Evolutionary conservation across 2,329 filamentous ascomycete species (phyloP).

Genomic region (Ploettnerulaceae sp.): DNA sequence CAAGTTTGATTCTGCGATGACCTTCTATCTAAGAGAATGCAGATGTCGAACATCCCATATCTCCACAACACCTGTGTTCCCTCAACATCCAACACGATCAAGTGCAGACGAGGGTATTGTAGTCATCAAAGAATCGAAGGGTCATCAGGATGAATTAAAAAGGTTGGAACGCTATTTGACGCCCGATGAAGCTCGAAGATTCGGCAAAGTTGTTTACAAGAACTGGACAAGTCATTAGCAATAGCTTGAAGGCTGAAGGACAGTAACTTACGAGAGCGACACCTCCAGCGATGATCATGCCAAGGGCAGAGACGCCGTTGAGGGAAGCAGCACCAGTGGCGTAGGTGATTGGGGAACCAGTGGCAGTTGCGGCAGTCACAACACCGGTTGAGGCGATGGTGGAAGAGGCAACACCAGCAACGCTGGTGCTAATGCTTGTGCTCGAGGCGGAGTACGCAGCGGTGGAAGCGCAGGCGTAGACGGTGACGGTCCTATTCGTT

Average conservation of each 20-base stretch:
- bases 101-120: slow-evolving; percentile 25
- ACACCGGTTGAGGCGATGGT: slow-evolving; percentile 19
- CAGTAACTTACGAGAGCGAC: slow-evolving; percentile 31
- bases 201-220: slow-evolving; percentile 26
- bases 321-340: slow-evolving; percentile 29
- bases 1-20: slow-evolving; percentile 21
- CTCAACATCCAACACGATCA: slow-evolving; percentile 21
- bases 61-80: slow-evolving; percentile 21
- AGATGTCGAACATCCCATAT: slow-evolving; percentile 26
- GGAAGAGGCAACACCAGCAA: slow-evolving; percentile 13
- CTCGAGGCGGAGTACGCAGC: slow-evolving; percentile 10
- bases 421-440: not conserved
- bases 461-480: slow-evolving; percentile 27
- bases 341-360: slow-evolving; percentile 30
- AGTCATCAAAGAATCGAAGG: slow-evolving; percentile 23
- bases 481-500: slow-evolving; percentile 28
- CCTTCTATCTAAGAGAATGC: slow-evolving; percentile 27
- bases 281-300: slow-evolving; percentile 33
- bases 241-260: not conserved
- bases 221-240: slow-evolving; percentile 26
- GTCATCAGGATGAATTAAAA: slow-evolving; percentile 28
- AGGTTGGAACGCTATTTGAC: slow-evolving; percentile 24
- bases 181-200: slow-evolving; percentile 20
- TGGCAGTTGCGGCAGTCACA: slow-evolving; percentile 19
- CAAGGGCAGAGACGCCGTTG: slow-evolving; percentile 30